A percentile compares a stretch with the other conserved stretches of the same genome.
Evolutionary conservation across 345 rosid species (phyloP).

Genomic region (Melastoma malabathricum): DNA sequence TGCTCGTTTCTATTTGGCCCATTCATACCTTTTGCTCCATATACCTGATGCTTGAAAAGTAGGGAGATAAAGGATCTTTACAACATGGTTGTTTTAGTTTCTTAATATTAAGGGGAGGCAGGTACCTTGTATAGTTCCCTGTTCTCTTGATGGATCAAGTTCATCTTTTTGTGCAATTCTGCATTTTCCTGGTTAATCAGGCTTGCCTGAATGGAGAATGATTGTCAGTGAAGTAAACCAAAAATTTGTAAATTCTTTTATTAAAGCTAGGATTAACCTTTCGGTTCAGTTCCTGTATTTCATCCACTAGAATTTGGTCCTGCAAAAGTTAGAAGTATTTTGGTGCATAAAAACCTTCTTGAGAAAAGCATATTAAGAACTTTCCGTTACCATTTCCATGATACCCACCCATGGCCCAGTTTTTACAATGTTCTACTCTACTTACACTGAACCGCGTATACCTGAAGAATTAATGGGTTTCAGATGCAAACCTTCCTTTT

Average conservation of each 20-base stretch:
- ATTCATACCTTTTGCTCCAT: conserved; percentile 32
- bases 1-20: conserved; percentile 29
- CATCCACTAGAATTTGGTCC: conserved; percentile 56
- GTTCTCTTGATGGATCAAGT: conserved; percentile 34
- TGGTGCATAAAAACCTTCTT: too few species aligned
- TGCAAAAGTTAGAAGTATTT: conserved; percentile 11
- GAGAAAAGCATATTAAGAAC: too few species aligned
- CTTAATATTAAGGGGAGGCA: conserved; percentile 8
- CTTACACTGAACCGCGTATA: too few species aligned
- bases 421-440: too few species aligned
- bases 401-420: too few species aligned
- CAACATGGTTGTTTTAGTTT: conserved; percentile 5
- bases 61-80: conserved; percentile 17
- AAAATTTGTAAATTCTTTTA: neutral
- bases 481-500: conserved; percentile 42
- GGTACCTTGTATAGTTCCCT: conserved; percentile 26
- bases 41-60: conserved; percentile 22
- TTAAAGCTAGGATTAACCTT: conserved; percentile 25
- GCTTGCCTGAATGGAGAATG: conserved; percentile 48
- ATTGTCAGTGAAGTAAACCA: conserved; percentile 18
- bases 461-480: conserved; percentile 1
- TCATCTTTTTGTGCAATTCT: conserved; percentile 65
- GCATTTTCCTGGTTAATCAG: conserved; percentile 51
- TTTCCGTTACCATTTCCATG: too few species aligned
- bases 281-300: conserved; percentile 43